Evolutionary conservation across 2,329 filamentous ascomycete genomes (phyloP), one percentile per base, ranked within the genome.

Genomic region (Sarocladiaceae sp.): DNA sequence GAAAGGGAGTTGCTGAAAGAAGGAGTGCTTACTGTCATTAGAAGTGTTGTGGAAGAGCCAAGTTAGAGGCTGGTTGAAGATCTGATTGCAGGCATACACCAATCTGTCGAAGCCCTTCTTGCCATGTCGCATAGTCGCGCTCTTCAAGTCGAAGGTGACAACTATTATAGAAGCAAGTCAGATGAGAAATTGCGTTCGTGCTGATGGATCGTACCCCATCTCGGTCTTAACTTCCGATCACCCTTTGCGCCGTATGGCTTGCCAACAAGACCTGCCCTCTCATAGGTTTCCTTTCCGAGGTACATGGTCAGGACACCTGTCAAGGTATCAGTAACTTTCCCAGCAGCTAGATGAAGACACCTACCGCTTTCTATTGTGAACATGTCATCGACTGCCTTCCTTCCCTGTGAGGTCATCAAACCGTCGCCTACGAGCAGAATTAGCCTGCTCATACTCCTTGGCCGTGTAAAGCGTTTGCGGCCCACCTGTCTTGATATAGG

Each of bases 61-160:
- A 1, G 81, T 81, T 20, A 86, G 62, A 1, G 85, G 82, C 40
- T 76, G 70, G 47, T 78, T 81, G 20, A 97, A 74, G 20, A 90
- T 89, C 56, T 90, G 89, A 60, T 86, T 85, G 66, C 85, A 90
- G 13, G 90, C 90, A 75, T 88, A 88, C 6, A 86, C 66, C 13
- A 96, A 72, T 42, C 90, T 77, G 56, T 92, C 86, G 61, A 95
- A 96, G 0, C 84, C 87, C 57, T 87, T 91, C 66, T 90, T 94
- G 3, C 91, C 91, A 51, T 84, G 86, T 7, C 90, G 66, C 89
- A 96, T 96, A 0, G 84, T 84, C 1, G 84, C 79, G 4, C 78
- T 74, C 17, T 85, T 80, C 25, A 99, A 77, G 54, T 97, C 85
- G 49, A 87, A 75, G 59, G 93, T 83, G 42, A 97, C 80, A 25